Percentiles rank a stretch among this genome's conserved stretches.
Evolutionary conservation across 495 filamentous ascomycete genomes (phyloP).

Genomic region (Aspergillus sclerotioniger): DNA sequence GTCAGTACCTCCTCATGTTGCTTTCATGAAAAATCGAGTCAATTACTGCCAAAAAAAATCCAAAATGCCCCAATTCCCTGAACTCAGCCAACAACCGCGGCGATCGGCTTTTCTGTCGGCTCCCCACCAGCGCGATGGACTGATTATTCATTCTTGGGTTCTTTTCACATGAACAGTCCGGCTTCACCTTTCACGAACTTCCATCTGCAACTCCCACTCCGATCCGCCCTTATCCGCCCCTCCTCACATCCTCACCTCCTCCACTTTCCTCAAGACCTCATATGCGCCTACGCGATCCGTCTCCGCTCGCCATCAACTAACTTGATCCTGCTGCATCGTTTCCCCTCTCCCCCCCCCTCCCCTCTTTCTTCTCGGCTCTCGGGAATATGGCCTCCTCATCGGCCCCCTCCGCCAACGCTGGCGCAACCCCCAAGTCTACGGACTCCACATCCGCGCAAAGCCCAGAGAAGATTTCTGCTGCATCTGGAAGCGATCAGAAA

Average conservation of each 20-base stretch:
- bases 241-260: neutral
- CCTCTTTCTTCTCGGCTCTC: neutral
- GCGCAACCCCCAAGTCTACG: constrained; percentile 4
- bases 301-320: neutral
- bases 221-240: too few relatives aligned
- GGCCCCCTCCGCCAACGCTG: constrained; percentile 3
- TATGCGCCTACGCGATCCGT: neutral
- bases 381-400: constrained; percentile 19
- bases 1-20: too few relatives aligned
- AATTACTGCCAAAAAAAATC: neutral
- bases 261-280: neutral
- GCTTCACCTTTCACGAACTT: neutral
- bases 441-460: neutral
- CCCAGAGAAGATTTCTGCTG: neutral
- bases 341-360: neutral
- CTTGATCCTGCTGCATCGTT: neutral
- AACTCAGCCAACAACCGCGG: constrained; percentile 4
- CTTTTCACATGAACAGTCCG: constrained; percentile 9
- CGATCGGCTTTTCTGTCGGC: neutral
- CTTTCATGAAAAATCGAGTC: too few relatives aligned
- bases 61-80: neutral
- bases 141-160: constrained; percentile 8
- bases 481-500: neutral
- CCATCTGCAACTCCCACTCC: neutral
- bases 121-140: neutral